phyloP scores from a whole-genome alignment of 2,329 filamentous ascomycete species.

The Chlorencoelia australis region DNA sequence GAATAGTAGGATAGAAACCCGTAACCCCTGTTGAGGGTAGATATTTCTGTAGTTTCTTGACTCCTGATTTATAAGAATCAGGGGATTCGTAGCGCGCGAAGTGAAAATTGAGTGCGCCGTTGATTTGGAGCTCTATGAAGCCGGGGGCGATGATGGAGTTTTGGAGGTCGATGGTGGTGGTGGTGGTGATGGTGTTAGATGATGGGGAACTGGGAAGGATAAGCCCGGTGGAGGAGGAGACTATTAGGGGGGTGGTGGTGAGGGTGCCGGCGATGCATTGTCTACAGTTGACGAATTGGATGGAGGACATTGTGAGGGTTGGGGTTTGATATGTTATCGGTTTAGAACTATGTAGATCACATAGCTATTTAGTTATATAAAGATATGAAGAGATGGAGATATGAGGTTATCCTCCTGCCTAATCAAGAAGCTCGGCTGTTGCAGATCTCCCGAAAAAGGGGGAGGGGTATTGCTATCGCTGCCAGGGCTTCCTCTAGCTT shows the following conservation, averaged over 20 bases:
- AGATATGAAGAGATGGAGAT: no score
- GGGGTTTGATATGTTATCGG: neutral
- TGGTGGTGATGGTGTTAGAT: conserved; percentile 12
- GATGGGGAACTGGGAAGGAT: conserved; percentile 21
- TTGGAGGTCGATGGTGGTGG: conserved; percentile 31
- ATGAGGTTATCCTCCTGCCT: no score
- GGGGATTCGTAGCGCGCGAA: conserved; percentile 39
- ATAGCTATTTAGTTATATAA: no score
- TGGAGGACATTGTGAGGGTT: conserved; percentile 11
- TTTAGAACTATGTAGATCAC: no score
- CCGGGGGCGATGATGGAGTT: conserved; percentile 42
- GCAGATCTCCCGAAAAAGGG: no score
- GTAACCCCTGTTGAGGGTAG: conserved; percentile 42
- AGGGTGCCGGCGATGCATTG: conserved; percentile 18
- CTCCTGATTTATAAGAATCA: conserved; percentile 30
- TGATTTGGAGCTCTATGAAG: conserved; percentile 45
- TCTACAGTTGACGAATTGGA: conserved; percentile 20
- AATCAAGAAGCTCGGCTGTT: no score
- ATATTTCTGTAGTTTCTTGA: conserved; percentile 37
- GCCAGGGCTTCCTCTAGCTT: no score
- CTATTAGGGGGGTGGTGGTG: conserved; percentile 14
- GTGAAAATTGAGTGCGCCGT: conserved; percentile 38
- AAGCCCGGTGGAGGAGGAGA: conserved; percentile 13
- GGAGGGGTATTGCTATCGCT: no score
- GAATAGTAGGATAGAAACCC: conserved; percentile 43